phyloP scores from a whole-genome alignment of 164 flowering plant genomes.

The Tinospora cordifolia region DNA sequence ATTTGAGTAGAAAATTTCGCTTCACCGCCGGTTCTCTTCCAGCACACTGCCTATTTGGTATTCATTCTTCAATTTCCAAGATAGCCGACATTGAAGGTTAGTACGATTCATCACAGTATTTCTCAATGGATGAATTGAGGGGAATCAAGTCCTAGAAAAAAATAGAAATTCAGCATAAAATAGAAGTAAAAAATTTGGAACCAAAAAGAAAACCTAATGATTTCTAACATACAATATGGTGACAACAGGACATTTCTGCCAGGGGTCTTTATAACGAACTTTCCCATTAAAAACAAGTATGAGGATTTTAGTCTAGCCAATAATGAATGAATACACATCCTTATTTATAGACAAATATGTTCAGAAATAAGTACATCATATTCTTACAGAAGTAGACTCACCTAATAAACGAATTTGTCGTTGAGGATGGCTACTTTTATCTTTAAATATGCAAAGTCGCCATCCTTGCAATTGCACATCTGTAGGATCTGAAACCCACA shows the following conservation, averaged over 20 bases:
- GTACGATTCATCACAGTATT: not conserved
- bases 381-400: not conserved
- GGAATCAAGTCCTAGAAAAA: not conserved
- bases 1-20: not conserved
- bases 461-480: not conserved
- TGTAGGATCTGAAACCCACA: not conserved
- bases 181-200: too few relatives aligned
- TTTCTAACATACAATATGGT: too few relatives aligned
- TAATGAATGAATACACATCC: not conserved
- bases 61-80: not conserved
- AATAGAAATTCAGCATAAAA: not conserved
- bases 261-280: not conserved
- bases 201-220: too few relatives aligned
- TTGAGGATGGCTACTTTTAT: not conserved
- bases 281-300: not conserved
- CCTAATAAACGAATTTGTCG: not conserved
- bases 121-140: not conserved
- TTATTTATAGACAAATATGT: too few relatives aligned
- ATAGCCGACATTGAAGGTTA: not conserved
- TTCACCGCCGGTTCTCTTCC: not conserved
- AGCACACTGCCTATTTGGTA: not conserved
- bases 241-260: too few relatives aligned
- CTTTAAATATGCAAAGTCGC: not conserved
- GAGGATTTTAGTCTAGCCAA: not conserved
- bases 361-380: too few relatives aligned